phyloP scores from a whole-genome alignment of 768 basidiomycete genomes.

The Phlebiopsis gigantea region DNA sequence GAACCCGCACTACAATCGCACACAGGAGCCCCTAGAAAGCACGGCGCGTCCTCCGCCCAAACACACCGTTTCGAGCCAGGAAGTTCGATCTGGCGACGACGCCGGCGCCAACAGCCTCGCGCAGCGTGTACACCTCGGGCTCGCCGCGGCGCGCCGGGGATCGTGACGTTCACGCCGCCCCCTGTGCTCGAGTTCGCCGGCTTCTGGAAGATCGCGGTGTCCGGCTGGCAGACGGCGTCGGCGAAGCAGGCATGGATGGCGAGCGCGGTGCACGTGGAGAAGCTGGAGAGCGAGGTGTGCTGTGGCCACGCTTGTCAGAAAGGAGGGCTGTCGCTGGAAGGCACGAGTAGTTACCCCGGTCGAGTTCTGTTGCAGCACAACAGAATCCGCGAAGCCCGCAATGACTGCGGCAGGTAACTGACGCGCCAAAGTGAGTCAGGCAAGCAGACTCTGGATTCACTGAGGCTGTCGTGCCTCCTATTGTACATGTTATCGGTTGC shows the following conservation, averaged over 20 bases:
- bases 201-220: not conserved
- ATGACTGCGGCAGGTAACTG: not conserved
- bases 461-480: too few species aligned
- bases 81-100: too few species aligned
- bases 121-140: not conserved
- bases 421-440: too few species aligned
- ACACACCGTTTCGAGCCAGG: too few species aligned
- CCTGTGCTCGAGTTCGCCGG: not conserved
- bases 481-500: too few species aligned
- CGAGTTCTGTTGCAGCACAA: conserved; percentile 11
- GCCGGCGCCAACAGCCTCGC: too few species aligned
- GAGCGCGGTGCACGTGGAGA: conserved; percentile 18
- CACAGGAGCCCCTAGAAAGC: too few species aligned
- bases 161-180: not conserved
- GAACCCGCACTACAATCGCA: too few species aligned
- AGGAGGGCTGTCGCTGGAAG: not conserved
- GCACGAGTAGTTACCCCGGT: conserved; percentile 5
- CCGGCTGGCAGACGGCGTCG: conserved; percentile 21
- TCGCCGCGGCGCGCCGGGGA: not conserved
- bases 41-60: too few species aligned
- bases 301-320: not conserved
- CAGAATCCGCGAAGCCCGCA: conserved; percentile 4
- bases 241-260: conserved; percentile 22
- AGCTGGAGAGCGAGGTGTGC: conserved; percentile 18
- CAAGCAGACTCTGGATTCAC: too few species aligned